Conservation (phyloP, 495 filamentous ascomycete species). For the Apiosordaria backusii region DNA sequence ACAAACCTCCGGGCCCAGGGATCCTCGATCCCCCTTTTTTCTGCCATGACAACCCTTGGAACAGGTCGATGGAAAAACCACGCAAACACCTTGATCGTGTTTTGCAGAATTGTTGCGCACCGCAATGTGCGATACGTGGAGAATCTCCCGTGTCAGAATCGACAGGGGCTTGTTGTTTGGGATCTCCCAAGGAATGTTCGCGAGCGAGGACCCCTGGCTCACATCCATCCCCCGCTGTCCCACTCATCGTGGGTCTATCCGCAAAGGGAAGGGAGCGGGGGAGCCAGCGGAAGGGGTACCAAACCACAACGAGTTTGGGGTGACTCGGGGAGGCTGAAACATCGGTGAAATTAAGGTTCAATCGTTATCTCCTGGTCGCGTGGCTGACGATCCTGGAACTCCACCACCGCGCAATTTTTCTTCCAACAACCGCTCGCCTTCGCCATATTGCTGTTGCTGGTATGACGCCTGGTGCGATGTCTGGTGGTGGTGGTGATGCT, state of each 20-base stretch:
- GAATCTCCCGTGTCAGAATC: neutral
- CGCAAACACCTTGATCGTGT: neutral
- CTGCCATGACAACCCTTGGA: too few relatives aligned
- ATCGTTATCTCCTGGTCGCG: conserved; percentile 34
- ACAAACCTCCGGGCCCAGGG: neutral
- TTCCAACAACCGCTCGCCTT: conserved; percentile 26
- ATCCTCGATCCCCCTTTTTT: neutral
- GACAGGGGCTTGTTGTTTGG: neutral
- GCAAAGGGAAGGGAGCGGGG: conserved; percentile 13
- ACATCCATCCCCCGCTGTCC: neutral
- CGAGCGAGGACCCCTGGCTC: neutral
- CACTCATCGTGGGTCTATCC: conserved; percentile 12
- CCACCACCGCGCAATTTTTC: conserved; percentile 32
- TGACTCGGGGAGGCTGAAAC: conserved; percentile 35
- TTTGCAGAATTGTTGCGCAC: conserved; percentile 7
- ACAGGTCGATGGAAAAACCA: neutral
- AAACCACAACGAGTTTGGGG: conserved; percentile 19
- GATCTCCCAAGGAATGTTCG: neutral
- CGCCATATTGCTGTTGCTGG: conserved; percentile 21
- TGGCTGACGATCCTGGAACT: conserved; percentile 34
- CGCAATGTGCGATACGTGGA: neutral
- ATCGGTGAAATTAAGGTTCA: conserved; percentile 40
- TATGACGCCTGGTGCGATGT: neutral
- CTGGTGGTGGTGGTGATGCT: conserved; percentile 7
- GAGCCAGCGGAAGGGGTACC: neutral